Evolutionary conservation across 805 yeast genomes (phyloP), one percentile per base, ranked within the genome.

Genomic region (Candida maesae): DNA sequence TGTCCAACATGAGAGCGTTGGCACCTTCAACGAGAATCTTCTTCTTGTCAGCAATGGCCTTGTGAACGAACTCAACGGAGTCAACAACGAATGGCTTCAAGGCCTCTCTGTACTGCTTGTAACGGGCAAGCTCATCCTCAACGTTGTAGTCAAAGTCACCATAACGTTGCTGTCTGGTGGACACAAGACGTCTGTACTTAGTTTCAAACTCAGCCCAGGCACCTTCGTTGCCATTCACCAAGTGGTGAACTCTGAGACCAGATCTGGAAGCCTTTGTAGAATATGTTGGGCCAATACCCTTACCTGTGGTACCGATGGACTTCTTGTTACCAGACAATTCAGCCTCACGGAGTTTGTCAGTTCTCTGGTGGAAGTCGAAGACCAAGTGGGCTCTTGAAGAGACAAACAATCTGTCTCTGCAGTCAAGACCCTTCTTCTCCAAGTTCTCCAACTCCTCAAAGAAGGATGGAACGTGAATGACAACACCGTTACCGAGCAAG

Each of bases 261-360:
- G 97, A 88, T 69, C 99, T 83, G 13, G 95, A 84, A 38, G 95
- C 95, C 71, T 93, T 93, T 49, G 99, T 89, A 19, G 97, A 83
- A 65, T 93, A 93, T 33, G 99, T 84, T 56, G 99, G 99, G 44
- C 99, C 99, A 59, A 93, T 93, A 67, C 99, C 99, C 64, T 93
- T 93, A 61, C 98, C 97, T 26, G 99, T 93, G 48, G 99, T 93
- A 55, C 99, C 99, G 57, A 93, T 91, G 63, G 88, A 87, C 64
- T 87, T 87, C 64, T 80, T 79, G 46, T 67, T 69, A 33, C 62
- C 67, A 8, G 70, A 60, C 40, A 93, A 75, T 68, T 93, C 99
- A 39, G 85, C 82, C 68, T 93, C 99, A 67, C 95, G 86, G 58
- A 93, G 75, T 58, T 89, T 93, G 64, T 93, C 99, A 37, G 95